Base-by-base conservation (phyloP, 106 monocot genomes). In the Acanthochlamys bracteata region DNA sequence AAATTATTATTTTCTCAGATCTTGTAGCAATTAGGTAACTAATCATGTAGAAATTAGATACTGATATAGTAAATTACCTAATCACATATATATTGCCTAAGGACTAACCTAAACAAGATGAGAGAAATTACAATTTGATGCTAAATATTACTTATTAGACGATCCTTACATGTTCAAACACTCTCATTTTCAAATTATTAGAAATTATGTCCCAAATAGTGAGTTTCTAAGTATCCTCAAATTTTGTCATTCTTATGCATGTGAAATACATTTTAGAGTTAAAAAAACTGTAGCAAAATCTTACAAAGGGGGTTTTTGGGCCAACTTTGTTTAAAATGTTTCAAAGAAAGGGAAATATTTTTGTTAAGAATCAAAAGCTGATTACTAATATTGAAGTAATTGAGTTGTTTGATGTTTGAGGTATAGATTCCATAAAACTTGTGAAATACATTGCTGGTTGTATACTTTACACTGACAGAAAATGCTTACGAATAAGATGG, bases 1-100 rank as follows among this genome's bases (percentile, higher is more conserved):
- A 23, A 14, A 16, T 60, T 11, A 60, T 26, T 25, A 0, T 60
- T 7, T 60, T 25, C 25, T 24, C 59, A 0, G 59, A 60, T 26
- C 59, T 25, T 26, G 20, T 26, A 24, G 59, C 59, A 11, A 23
- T 60, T 2, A 60, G 25, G 16, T 60, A 60, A 1, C 6, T 60
- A 27, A 1, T 60, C 23, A 60, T 13, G 0, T 25, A 60, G 25
- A 25, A 25, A 25, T 23, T 25, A 24, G 59, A 55, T 55, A n/a
- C 55, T 11, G 55, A 55, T 55, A n/a, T n/a, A 7, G 55, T 55
- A 21, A 55, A 55, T 21, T 55, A 55, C 16, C 19, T 55, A 55
- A n/a, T 55, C 16, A 55, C n/a, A 7, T 11, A 55, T 17, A n/a
- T 55, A n/a, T n/a, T 55, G n/a, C 13, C 13, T 21, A 15, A 6